Conservation (phyloP, 129 eudicot genomes). For the Centaurea solstitialis region DNA sequence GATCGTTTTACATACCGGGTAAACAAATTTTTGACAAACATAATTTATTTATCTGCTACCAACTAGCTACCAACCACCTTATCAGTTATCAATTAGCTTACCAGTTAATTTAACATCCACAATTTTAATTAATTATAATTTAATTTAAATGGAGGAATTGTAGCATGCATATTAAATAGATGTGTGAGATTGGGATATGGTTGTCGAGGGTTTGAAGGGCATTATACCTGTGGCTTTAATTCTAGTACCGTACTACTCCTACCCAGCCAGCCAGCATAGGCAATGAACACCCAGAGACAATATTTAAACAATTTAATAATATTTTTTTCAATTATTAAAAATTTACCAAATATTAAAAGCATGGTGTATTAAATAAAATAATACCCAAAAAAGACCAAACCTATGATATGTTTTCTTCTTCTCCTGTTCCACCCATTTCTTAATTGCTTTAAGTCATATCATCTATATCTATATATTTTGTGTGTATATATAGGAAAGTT, state of each 20-base stretch:
- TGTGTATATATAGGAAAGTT: too few species aligned
- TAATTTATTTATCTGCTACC: too few species aligned
- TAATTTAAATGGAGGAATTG: not conserved
- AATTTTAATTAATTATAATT: not conserved
- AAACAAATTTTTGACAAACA: too few species aligned
- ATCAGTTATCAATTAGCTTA: too few species aligned
- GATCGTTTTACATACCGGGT: too few species aligned
- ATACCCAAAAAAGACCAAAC: conserved; percentile 28
- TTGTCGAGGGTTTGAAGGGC: conserved; percentile 37
- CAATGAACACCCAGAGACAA: conserved; percentile 5
- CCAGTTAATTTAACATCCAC: too few species aligned
- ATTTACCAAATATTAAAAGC: not conserved
- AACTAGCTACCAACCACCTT: too few species aligned
- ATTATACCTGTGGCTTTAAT: conserved; percentile 42
- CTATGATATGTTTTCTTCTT: conserved; percentile 24
- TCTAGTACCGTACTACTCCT: conserved; percentile 29
- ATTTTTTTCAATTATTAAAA: too few species aligned
- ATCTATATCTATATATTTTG: not conserved
- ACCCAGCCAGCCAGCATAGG: conserved; percentile 15
- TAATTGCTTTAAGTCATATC: conserved; percentile 4
- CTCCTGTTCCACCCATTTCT: conserved; percentile 22
- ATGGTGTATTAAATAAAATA: conserved; percentile 8
- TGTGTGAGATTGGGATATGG: conserved; percentile 31
- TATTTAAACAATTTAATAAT: not conserved
- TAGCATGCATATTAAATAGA: conserved; percentile 29